These are phyloP conservation scores for Aegilops speltoides DNA, from an alignment of 176 grass and related monocot genomes.

Conservation along the genomic window DNA sequence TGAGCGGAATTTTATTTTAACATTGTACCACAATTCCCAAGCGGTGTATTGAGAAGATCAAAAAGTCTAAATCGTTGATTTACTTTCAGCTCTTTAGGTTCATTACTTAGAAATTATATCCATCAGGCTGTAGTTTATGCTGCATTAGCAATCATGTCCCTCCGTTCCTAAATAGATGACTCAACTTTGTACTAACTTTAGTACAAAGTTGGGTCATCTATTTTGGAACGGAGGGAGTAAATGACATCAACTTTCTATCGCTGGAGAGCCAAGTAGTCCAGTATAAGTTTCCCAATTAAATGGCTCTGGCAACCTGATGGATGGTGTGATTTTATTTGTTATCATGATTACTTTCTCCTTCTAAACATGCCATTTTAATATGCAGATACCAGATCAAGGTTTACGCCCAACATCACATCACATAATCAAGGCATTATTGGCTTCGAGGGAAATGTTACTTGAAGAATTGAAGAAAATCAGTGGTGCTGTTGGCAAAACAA, in stretches of 20 bases:
- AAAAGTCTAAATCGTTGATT: neutral
- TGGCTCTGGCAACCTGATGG: neutral
- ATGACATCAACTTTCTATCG: neutral
- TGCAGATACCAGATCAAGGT: slow-evolving; percentile 74
- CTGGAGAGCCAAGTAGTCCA: neutral
- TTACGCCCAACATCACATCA: slow-evolving; percentile 65
- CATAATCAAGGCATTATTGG: slow-evolving; percentile 68
- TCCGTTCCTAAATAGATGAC: too few relatives aligned
- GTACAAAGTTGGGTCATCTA: too few relatives aligned
- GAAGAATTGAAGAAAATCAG: slow-evolving; percentile 80
- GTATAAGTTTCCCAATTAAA: neutral
- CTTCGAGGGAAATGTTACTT: slow-evolving; percentile 79
- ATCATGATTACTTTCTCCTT: neutral
- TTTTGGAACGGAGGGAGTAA: neutral
- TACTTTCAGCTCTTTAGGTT: neutral
- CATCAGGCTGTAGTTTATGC: neutral
- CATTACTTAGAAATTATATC: neutral
- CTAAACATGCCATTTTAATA: slow-evolving; percentile 36
- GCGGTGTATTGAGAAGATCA: neutral
- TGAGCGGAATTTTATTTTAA: neutral
- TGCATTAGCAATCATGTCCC: neutral
- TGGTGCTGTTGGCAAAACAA: slow-evolving; percentile 62
- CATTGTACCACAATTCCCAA: too few relatives aligned
- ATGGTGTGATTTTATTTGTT: neutral
- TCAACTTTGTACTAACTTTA: too few relatives aligned